Evolutionary conservation across 805 yeast species (phyloP).

Genomic region (Saccharomycopsis oosterbeekiorum): DNA sequence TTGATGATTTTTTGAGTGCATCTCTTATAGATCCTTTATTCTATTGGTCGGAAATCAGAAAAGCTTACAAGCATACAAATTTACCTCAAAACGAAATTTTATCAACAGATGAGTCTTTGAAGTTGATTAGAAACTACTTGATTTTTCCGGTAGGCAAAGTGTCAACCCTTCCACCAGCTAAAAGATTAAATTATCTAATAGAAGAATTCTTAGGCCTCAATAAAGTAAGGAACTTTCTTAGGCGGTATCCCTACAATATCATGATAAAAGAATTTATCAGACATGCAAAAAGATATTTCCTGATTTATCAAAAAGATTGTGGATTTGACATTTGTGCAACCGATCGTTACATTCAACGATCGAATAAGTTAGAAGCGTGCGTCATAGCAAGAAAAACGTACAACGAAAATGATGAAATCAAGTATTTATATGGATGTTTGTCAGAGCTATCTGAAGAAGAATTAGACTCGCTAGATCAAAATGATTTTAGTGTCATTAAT

Average conservation of each 20-base stretch:
- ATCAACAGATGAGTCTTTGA: constrained; percentile 8
- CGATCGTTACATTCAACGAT: constrained; percentile 27
- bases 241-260: constrained; percentile 19
- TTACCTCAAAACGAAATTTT: constrained; percentile 4
- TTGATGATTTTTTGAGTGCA: constrained; percentile 26
- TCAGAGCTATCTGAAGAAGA: constrained; percentile 28
- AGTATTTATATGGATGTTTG: constrained; percentile 30
- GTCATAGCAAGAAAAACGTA: constrained; percentile 29
- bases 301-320: constrained; percentile 28
- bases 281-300: constrained; percentile 30
- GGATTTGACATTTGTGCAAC: constrained; percentile 35
- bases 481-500: constrained; percentile 35
- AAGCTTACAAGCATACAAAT: constrained; percentile 17
- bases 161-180: background rate
- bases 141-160: constrained; percentile 9
- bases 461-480: constrained; percentile 25
- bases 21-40: constrained; percentile 22
- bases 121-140: constrained; percentile 10
- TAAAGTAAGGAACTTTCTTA: constrained; percentile 23
- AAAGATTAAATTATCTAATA: constrained; percentile 21
- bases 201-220: constrained; percentile 22
- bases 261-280: constrained; percentile 26
- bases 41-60: constrained; percentile 25
- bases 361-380: constrained; percentile 25
- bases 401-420: constrained; percentile 26